These are phyloP conservation scores for Scheffersomyces spartinae DNA, from an alignment of 805 yeast genomes.

Conservation along the genomic window DNA sequence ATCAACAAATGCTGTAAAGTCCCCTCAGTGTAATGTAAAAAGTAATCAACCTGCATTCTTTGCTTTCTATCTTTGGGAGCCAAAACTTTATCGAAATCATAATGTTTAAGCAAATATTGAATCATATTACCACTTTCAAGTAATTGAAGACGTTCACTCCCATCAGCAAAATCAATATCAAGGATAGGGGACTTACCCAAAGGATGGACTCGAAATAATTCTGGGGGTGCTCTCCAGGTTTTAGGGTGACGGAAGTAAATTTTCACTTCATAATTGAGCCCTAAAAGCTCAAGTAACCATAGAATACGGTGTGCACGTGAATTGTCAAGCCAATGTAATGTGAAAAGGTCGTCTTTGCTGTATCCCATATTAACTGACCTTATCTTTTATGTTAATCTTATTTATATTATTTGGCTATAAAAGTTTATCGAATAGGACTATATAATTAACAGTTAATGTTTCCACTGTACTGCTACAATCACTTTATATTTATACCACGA, in stretches of 20 bases:
- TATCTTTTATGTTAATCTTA: too few species aligned
- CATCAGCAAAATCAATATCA: slow-evolving; percentile 28
- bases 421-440: too few species aligned
- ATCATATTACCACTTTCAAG: slow-evolving; percentile 29
- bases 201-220: slow-evolving; percentile 42
- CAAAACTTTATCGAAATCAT: slow-evolving; percentile 18
- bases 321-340: slow-evolving; percentile 28
- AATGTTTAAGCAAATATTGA: slow-evolving; percentile 23
- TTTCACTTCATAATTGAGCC: slow-evolving; percentile 42
- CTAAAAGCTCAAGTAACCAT: slow-evolving; percentile 56
- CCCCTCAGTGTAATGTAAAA: slow-evolving; percentile 49
- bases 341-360: too few species aligned
- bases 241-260: slow-evolving; percentile 38
- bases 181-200: slow-evolving; percentile 55
- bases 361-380: too few species aligned
- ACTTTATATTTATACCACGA: too few species aligned
- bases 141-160: slow-evolving; percentile 18
- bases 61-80: slow-evolving; percentile 12
- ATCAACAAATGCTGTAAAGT: slow-evolving; percentile 41
- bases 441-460: too few species aligned
- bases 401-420: too few species aligned
- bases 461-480: too few species aligned
- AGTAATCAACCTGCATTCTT: slow-evolving; percentile 42
- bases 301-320: slow-evolving; percentile 52
- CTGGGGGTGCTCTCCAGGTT: slow-evolving; percentile 38